phyloP scores from a whole-genome alignment of 768 basidiomycete genomes.

The Lactarius deliciosus region DNA sequence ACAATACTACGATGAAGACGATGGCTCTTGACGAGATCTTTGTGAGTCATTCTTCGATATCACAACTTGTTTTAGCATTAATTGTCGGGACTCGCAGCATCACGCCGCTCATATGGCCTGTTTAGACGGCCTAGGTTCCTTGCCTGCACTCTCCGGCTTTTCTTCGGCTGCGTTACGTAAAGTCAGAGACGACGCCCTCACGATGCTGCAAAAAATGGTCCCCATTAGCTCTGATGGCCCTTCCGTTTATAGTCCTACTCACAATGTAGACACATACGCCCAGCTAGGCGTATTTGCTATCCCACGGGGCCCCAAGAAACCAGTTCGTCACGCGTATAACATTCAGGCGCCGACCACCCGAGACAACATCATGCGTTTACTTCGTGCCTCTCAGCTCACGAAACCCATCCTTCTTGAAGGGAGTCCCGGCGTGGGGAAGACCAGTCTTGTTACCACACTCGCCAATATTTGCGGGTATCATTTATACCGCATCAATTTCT shows the following conservation, averaged over 20 bases:
- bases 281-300: slow-evolving; percentile 78
- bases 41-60: slow-evolving; percentile 46
- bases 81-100: slow-evolving; percentile 49
- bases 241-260: slow-evolving; percentile 32
- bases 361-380: slow-evolving; percentile 83
- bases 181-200: slow-evolving; percentile 59
- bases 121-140: slow-evolving; percentile 81
- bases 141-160: slow-evolving; percentile 69
- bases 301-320: slow-evolving; percentile 50
- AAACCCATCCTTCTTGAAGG: slow-evolving; percentile 97
- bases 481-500: slow-evolving; percentile 92
- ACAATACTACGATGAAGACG: slow-evolving; percentile 32
- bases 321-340: slow-evolving; percentile 57
- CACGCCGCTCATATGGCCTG: slow-evolving; percentile 93
- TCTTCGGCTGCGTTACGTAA: slow-evolving; percentile 55
- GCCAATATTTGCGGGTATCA: slow-evolving; percentile 75
- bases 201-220: slow-evolving; percentile 55
- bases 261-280: slow-evolving; percentile 42
- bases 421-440: slow-evolving; percentile 98
- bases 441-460: slow-evolving; percentile 85
- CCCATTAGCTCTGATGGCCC: slow-evolving; percentile 42
- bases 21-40: slow-evolving; percentile 58
- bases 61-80: slow-evolving; percentile 19
- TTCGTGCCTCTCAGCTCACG: slow-evolving; percentile 82
- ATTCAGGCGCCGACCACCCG: slow-evolving; percentile 86